These are phyloP conservation scores for Claviceps digitariae DNA, from an alignment of 2,329 filamentous ascomycete genomes.

Conservation along the genomic window DNA sequence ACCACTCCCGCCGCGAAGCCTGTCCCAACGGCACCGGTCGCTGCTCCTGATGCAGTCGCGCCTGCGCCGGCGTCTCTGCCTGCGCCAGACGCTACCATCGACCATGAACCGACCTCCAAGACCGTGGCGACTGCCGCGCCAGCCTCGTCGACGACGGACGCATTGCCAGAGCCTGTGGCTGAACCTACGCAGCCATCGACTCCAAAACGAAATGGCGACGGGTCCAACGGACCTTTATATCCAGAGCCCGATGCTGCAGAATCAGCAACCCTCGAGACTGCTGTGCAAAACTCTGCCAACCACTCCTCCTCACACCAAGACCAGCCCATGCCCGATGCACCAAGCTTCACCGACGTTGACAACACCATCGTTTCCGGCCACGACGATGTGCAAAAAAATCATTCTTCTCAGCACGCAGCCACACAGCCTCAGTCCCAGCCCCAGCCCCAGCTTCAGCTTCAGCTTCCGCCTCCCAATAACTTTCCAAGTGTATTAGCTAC, in stretches of 20 bases:
- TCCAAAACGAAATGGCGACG: constrained; percentile 1
- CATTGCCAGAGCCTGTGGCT: background rate
- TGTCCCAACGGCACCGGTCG: background rate
- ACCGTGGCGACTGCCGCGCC: background rate
- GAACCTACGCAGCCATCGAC: constrained; percentile 6
- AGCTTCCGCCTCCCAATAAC: constrained; percentile 1
- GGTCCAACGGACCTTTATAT: background rate
- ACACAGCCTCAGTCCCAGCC: background rate
- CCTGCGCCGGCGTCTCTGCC: background rate
- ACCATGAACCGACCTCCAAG: background rate
- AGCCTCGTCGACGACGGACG: background rate
- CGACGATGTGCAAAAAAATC: background rate
- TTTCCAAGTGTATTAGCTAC: constrained; percentile 3
- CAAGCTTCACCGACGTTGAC: background rate
- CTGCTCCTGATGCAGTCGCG: constrained; percentile 6
- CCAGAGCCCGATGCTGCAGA: background rate
- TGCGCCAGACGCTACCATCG: background rate
- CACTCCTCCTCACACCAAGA: constrained; percentile 5
- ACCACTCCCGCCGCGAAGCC: constrained; percentile 1
- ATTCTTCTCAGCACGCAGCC: constrained; percentile 6
- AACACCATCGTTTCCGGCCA: constrained; percentile 1
- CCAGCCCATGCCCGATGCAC: constrained; percentile 9
- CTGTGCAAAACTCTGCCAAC: background rate
- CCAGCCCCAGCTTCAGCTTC: background rate
- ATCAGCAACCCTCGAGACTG: background rate